phyloP scores from a whole-genome alignment of 306 rosid genomes.

The Lotus japonicus region DNA sequence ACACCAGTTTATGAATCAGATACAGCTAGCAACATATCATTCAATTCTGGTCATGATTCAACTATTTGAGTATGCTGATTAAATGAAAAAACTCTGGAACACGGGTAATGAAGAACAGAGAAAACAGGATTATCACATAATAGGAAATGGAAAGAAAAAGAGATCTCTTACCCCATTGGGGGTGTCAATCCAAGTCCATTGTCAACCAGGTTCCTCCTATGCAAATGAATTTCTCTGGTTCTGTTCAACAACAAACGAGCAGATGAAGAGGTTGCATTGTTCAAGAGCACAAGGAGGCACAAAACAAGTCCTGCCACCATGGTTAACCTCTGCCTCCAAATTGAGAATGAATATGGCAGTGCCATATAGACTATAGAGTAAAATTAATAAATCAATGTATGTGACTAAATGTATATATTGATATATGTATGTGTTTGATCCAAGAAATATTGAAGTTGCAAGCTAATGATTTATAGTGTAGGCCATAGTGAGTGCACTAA shows the following conservation, averaged over 20 bases:
- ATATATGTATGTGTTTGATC: background rate
- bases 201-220: slow-evolving; percentile 25
- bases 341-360: background rate
- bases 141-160: background rate
- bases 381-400: background rate
- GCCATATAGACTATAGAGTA: background rate
- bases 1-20: background rate
- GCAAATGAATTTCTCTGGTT: background rate
- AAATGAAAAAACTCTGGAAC: background rate
- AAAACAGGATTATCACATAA: background rate
- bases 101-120: background rate
- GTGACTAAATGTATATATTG: background rate
- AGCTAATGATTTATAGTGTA: background rate
- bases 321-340: slow-evolving; percentile 1
- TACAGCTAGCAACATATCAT: background rate
- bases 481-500: background rate
- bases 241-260: slow-evolving; percentile 7
- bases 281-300: slow-evolving; percentile 29
- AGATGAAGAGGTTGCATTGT: background rate
- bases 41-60: background rate
- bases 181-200: slow-evolving; percentile 59
- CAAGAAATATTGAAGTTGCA: background rate
- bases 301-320: slow-evolving; percentile 1
- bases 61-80: background rate
- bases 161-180: slow-evolving; percentile 60